A percentile compares a stretch with the other conserved stretches of the same genome.
phyloP scores from a whole-genome alignment of 2,329 filamentous ascomycete genomes.

The Dothideomycetes sp. region DNA sequence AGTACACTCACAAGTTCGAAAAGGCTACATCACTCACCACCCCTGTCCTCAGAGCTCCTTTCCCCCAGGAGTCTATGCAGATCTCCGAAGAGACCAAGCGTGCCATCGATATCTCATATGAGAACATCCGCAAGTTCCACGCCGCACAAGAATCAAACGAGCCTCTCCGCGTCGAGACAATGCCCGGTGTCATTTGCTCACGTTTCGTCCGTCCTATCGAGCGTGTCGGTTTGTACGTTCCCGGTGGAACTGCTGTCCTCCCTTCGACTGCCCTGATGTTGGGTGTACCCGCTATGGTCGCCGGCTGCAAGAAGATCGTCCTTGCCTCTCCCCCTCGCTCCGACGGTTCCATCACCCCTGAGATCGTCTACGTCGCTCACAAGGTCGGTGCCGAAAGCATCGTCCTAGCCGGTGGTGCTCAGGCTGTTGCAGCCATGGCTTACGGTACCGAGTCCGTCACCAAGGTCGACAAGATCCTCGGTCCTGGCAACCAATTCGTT shows the following conservation, averaged over 20 bases:
- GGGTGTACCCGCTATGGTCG: conserved; percentile 94
- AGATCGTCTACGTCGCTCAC: conserved; percentile 95
- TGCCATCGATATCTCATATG: conserved; percentile 88
- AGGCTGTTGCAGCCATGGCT: conserved; percentile 92
- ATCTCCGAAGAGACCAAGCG: conserved; percentile 72
- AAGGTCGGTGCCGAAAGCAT: conserved; percentile 95
- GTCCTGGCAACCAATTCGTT: conserved; percentile 96
- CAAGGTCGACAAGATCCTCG: conserved; percentile 98
- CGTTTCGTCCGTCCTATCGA: conserved; percentile 90
- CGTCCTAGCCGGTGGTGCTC: conserved; percentile 87
- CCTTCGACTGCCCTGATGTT: conserved; percentile 97
- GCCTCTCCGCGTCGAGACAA: conserved; percentile 81
- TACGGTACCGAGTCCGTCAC: conserved; percentile 90
- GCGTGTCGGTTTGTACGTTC: conserved; percentile 90
- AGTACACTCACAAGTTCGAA: conserved; percentile 96
- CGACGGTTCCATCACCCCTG: conserved; percentile 85
- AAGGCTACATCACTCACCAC: conserved; percentile 86
- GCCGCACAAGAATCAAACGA: conserved; percentile 79
- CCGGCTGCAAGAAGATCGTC: conserved; percentile 90
- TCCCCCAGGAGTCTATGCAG: conserved; percentile 76
- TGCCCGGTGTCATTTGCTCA: conserved; percentile 93
- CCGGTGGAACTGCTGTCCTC: conserved; percentile 91
- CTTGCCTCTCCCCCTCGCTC: conserved; percentile 82
- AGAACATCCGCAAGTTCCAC: conserved; percentile 93
- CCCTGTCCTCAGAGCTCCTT: conserved; percentile 82